Percentiles rank a stretch among this genome's conserved stretches.
Evolutionary conservation across 2,329 filamentous ascomycete species (phyloP).

Genomic region (Penicillium sp.): DNA sequence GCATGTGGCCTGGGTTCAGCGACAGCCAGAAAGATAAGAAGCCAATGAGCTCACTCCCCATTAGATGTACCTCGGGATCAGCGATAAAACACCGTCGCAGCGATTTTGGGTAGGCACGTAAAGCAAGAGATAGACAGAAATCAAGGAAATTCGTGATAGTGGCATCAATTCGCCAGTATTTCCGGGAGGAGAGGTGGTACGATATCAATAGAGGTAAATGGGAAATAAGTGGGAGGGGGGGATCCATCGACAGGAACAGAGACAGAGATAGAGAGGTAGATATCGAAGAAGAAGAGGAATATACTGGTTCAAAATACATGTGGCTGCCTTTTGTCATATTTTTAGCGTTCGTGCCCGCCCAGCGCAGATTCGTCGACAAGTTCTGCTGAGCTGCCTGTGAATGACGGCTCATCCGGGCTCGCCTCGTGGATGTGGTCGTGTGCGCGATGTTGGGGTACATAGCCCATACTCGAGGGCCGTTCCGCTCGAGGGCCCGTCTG

Average conservation of each 20-base stretch:
- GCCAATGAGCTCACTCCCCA: conserved; percentile 1
- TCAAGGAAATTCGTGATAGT: conserved; percentile 19
- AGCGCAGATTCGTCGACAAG: conserved; percentile 32
- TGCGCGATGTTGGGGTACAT: conserved; percentile 42
- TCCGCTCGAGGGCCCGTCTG: conserved; percentile 22
- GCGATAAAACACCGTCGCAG: conserved; percentile 5
- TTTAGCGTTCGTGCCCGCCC: conserved; percentile 10
- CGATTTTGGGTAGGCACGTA: conserved; percentile 5
- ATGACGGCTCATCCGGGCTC: conserved; percentile 31
- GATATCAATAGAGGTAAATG: not conserved
- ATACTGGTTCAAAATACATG: conserved; percentile 2
- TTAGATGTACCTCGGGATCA: conserved; percentile 6
- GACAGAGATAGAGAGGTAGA: conserved; percentile 1
- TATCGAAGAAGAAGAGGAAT: conserved; percentile 6
- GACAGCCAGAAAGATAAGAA: not conserved
- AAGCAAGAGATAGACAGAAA: not conserved
- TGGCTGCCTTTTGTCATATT: not conserved
- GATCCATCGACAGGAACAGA: not conserved
- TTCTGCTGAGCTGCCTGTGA: conserved; percentile 39
- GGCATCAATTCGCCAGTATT: conserved; percentile 12
- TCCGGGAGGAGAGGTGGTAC: not conserved
- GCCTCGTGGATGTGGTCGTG: conserved; percentile 42
- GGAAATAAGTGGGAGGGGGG: not conserved
- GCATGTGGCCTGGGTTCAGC: not conserved
- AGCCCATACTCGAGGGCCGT: conserved; percentile 44